Conservation (phyloP, 208 protist genomes). For the Trypanosoma melophagium region DNA sequence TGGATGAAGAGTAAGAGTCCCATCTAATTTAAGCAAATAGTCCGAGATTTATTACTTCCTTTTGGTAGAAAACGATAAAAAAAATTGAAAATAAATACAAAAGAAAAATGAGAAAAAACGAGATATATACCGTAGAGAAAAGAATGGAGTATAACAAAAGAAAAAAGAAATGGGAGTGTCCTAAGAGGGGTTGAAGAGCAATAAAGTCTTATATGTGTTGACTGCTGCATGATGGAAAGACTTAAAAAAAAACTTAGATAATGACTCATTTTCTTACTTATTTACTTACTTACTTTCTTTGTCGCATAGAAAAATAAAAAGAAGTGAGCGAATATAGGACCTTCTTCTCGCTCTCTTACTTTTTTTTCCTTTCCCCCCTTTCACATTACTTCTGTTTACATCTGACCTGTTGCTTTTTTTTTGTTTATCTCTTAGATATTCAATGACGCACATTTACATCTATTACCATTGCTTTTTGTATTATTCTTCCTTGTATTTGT, state of each 20-base stretch:
- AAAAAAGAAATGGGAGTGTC: not conserved
- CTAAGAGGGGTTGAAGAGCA: constrained; percentile 1
- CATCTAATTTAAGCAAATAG: too few relatives aligned
- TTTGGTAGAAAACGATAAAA: not conserved
- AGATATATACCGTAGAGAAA: not conserved
- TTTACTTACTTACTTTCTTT: too few relatives aligned
- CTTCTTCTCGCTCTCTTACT: not conserved
- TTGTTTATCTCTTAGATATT: too few relatives aligned
- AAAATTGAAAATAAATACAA: not conserved
- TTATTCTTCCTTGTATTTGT: too few relatives aligned
- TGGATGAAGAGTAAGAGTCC: constrained; percentile 22
- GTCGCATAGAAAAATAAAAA: not conserved
- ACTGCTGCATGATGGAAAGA: too few relatives aligned
- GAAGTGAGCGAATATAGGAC: not conserved
- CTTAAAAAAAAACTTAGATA: too few relatives aligned
- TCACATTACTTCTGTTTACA: too few relatives aligned
- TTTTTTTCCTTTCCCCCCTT: not conserved
- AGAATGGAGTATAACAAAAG: not conserved
- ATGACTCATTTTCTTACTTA: too few relatives aligned
- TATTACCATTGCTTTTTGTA: too few relatives aligned
- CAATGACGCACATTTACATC: too few relatives aligned
- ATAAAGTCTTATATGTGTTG: not conserved
- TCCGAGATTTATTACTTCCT: not conserved
- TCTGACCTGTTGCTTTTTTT: too few relatives aligned
- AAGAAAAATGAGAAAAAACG: not conserved